phyloP scores from a whole-genome alignment of 768 basidiomycete species.

The Coprinopsis sp. region DNA sequence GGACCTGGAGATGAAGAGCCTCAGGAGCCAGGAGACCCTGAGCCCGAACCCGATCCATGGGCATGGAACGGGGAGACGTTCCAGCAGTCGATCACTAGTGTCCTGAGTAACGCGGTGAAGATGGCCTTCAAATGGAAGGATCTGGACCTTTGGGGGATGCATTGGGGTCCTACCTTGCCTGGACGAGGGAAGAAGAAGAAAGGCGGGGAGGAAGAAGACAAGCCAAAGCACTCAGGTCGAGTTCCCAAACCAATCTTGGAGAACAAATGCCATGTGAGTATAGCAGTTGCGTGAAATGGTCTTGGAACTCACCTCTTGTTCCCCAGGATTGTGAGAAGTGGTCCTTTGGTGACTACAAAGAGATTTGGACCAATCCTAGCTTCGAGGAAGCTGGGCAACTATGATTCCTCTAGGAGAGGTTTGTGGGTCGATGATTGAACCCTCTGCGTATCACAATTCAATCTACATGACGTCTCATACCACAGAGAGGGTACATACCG shows the following conservation, averaged over 20 bases:
- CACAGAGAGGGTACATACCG: too few species aligned
- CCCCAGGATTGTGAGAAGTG: constrained; percentile 73
- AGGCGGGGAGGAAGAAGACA: constrained; percentile 21
- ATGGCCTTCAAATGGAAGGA: too few species aligned
- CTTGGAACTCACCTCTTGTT: neutral
- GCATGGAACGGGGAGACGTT: too few species aligned
- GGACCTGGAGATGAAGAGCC: constrained; percentile 27
- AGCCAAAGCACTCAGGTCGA: constrained; percentile 32
- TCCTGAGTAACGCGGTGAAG: too few species aligned
- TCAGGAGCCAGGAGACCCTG: constrained; percentile 5
- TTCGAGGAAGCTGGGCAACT: too few species aligned
- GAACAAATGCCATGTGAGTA: constrained; percentile 54
- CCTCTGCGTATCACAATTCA: too few species aligned
- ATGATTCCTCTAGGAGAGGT: too few species aligned
- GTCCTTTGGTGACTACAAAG: constrained; percentile 55
- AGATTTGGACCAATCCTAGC: constrained; percentile 2
- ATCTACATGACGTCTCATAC: too few species aligned
- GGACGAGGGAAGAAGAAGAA: constrained; percentile 21
- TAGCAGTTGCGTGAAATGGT: neutral
- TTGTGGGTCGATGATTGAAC: too few species aligned
- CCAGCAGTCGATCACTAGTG: too few species aligned
- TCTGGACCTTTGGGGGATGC: neutral
- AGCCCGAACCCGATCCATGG: constrained; percentile 1
- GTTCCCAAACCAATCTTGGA: constrained; percentile 62
- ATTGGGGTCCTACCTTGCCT: neutral